phyloP scores from a whole-genome alignment of 352 stramenopile species.

The Globisporangium emineosum region DNA sequence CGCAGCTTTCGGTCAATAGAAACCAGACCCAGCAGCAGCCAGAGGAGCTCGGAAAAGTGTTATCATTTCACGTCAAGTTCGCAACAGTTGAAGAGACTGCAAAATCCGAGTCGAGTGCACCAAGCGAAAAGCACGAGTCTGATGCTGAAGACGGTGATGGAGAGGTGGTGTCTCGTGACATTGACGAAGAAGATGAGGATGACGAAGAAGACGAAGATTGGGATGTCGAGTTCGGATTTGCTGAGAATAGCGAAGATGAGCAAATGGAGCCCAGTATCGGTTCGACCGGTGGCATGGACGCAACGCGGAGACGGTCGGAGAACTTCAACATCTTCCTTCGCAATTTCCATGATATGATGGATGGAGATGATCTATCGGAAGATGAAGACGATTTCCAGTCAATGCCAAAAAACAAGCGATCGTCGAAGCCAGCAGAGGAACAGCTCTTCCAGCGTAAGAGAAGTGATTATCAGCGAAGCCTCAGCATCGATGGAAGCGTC shows the following conservation, averaged over 20 bases:
- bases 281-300: slow-evolving; percentile 44
- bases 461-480: slow-evolving; percentile 34
- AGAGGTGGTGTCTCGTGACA: not conserved
- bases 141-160: not conserved
- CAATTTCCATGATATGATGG: slow-evolving; percentile 77
- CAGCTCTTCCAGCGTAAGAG: slow-evolving; percentile 56
- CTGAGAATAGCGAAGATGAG: slow-evolving; percentile 36
- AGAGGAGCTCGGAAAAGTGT: slow-evolving; percentile 17
- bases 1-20: not conserved
- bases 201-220: slow-evolving; percentile 62
- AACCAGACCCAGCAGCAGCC: slow-evolving; percentile 10
- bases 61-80: slow-evolving; percentile 1
- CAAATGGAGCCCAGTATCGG: slow-evolving; percentile 23
- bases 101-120: slow-evolving; percentile 11
- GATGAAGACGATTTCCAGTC: slow-evolving; percentile 38
- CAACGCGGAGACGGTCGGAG: slow-evolving; percentile 53
- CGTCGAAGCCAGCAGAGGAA: slow-evolving; percentile 41
- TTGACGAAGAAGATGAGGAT: slow-evolving; percentile 4
- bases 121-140: slow-evolving; percentile 1
- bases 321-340: slow-evolving; percentile 85
- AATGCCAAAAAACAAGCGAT: slow-evolving; percentile 11
- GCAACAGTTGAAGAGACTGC: slow-evolving; percentile 7
- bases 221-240: slow-evolving; percentile 81
- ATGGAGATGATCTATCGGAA: slow-evolving; percentile 58
- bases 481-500: slow-evolving; percentile 40